Evolutionary conservation across 225 moss, liverwort and hornwort species (phyloP).

Genomic region (Polytrichum commune): DNA sequence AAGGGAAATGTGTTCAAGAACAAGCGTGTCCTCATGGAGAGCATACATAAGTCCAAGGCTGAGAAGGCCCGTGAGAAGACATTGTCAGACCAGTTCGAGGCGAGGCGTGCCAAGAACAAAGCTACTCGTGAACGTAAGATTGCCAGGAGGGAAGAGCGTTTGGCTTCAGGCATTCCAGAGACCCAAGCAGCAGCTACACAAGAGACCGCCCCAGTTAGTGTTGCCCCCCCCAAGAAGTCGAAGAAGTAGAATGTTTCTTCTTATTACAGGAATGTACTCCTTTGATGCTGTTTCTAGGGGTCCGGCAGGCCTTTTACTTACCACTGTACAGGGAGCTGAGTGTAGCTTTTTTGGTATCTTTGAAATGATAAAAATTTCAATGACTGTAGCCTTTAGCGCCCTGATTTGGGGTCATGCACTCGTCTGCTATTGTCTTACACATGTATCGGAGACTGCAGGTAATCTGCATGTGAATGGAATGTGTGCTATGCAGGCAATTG

Average conservation of each 20-base stretch:
- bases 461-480: no score
- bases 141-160: conserved; percentile 57
- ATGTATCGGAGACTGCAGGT: no score
- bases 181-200: conserved; percentile 3
- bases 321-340: conserved; percentile 5
- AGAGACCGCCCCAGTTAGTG: conserved; percentile 17
- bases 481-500: no score
- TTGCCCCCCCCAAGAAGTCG: conserved; percentile 53
- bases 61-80: conserved; percentile 66
- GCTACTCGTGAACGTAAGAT: conserved; percentile 54
- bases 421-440: no score
- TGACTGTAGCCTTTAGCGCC: not conserved
- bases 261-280: conserved; percentile 1
- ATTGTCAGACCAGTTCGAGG: conserved; percentile 62
- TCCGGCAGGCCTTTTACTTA: not conserved
- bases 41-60: conserved; percentile 74
- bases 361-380: not conserved
- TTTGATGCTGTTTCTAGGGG: not conserved
- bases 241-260: conserved; percentile 41
- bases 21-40: conserved; percentile 73
- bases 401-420: not conserved
- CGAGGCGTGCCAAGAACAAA: conserved; percentile 65
- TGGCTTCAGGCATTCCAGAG: conserved; percentile 38
- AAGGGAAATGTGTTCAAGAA: conserved; percentile 84
- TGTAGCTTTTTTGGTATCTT: conserved; percentile 4